A percentile compares a stretch with the other conserved stretches of the same genome.
phyloP scores from a whole-genome alignment of 2,329 filamentous ascomycete genomes.

The Sclerotinia glacialis region DNA sequence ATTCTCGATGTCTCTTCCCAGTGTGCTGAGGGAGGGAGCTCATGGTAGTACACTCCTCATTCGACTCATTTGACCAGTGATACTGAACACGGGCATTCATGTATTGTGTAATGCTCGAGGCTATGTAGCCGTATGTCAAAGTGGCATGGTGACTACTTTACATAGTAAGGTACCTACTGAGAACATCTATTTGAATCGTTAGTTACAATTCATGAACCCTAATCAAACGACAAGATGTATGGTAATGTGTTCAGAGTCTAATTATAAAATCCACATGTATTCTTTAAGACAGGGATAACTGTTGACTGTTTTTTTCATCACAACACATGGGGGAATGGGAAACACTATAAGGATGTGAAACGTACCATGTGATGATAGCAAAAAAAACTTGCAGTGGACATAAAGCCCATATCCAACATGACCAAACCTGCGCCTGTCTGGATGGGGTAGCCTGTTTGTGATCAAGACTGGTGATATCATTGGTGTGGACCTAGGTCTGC shows the following conservation, averaged over 20 bases:
- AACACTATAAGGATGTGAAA: neutral
- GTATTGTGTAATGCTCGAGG: neutral
- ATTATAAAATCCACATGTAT: slow-evolving; percentile 24
- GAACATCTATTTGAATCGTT: slow-evolving; percentile 4
- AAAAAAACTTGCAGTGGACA: neutral
- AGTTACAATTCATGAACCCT: slow-evolving; percentile 8
- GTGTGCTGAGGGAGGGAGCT: no score
- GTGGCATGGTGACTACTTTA: neutral
- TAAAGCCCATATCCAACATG: neutral
- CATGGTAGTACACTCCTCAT: neutral
- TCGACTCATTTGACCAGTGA: neutral
- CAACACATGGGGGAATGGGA: neutral
- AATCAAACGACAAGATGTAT: slow-evolving; percentile 3
- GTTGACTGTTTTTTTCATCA: slow-evolving; percentile 24
- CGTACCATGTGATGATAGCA: slow-evolving; percentile 16
- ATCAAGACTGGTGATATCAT: neutral
- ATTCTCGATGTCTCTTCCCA: neutral
- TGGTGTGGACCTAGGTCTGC: neutral
- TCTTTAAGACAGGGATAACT: slow-evolving; percentile 25
- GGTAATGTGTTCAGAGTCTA: slow-evolving; percentile 22
- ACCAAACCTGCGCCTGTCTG: no score
- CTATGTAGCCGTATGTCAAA: neutral
- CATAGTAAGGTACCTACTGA: neutral
- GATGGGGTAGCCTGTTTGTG: neutral
- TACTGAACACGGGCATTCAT: neutral